Percentiles rank a stretch among this genome's conserved stretches.
These are phyloP conservation scores for Ceratobasidium papillatum DNA, from an alignment of 1,284 basidiomycete genomes.

Conservation along the genomic window DNA sequence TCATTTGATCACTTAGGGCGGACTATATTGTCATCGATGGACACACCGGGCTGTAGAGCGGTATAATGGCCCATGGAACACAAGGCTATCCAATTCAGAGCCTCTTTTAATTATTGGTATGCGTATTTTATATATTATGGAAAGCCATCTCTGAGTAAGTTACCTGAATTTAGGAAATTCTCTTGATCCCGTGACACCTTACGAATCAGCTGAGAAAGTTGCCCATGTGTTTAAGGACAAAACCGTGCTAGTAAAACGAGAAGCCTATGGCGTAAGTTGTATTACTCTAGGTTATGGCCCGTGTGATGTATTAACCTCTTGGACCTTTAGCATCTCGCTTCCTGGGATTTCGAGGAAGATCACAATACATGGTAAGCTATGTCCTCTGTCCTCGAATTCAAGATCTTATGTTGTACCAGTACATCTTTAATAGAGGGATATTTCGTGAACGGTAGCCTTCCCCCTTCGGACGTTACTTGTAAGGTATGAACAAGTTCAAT, in stretches of 20 bases:
- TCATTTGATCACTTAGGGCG: neutral
- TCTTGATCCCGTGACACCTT: conserved; percentile 28
- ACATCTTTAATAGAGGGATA: no score
- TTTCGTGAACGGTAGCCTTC: no score
- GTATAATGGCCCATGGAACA: neutral
- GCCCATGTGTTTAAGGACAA: neutral
- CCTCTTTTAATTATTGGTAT: conserved; percentile 32
- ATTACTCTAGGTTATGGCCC: neutral
- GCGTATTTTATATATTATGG: neutral
- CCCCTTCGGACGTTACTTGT: no score
- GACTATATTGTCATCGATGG: conserved; percentile 1
- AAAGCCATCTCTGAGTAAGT: neutral
- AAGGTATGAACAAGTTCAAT: no score
- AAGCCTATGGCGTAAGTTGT: conserved; percentile 10
- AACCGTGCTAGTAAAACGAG: conserved; percentile 21
- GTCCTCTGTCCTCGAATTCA: no score
- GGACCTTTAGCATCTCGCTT: no score
- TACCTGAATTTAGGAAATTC: neutral
- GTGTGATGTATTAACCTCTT: no score
- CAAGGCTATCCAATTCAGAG: neutral
- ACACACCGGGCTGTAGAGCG: neutral
- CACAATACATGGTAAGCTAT: no score
- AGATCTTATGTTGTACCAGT: no score
- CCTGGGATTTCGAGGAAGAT: no score
- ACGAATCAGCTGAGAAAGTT: conserved; percentile 7